Evolutionary conservation across 1,139 yeast species (phyloP), one percentile per base, ranked within the genome.

Genomic region (Candida smagusa): DNA sequence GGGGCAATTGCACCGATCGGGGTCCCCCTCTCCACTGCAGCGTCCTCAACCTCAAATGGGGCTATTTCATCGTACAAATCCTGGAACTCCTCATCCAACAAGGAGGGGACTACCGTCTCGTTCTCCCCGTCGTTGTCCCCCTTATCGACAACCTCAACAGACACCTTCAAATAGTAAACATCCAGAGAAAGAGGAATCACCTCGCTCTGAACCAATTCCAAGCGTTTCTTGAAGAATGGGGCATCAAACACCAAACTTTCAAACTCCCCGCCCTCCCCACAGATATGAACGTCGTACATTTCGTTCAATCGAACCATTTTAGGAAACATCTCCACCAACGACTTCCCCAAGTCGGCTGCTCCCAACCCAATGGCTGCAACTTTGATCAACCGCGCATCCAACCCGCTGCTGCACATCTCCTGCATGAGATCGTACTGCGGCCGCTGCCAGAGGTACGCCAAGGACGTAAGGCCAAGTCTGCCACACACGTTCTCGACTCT

Each of bases 241-340:
- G 95, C 86, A 59, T 92, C 97, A 23, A 92, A 68, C 2, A 92
- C 97, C 48, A 90, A 66, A 0, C 96, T 84, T 56, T 92, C 98
- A 58, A 89, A 92, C 59, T 92, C 98, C 1, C 98, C 98, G 13
- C 98, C 98, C 65, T 92, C 98, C 7, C 98, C 98, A 65, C 98
- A 92, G 0, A 92, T 79, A 58, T 92, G 97, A 7, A 90, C 86
- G 2, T 90, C 95, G 58, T 79, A 90, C 61, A 66, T 63, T 8
- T 58, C 48, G 53, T 90, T 84, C 47, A 90, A 65, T 29, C 67
- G 68, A 8, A 74, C 51, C 53, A 92, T 60, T 1, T 68, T 72
- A 0, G 88, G 84, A 39, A 76, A 75, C 48, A 84, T 65, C 46
- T 85, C 74, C 2, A 69, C 73, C 31, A 92, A 66, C 4, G 82